These are phyloP conservation scores for Boletus huronensis DNA, from an alignment of 768 basidiomycete genomes.

Conservation along the genomic window DNA sequence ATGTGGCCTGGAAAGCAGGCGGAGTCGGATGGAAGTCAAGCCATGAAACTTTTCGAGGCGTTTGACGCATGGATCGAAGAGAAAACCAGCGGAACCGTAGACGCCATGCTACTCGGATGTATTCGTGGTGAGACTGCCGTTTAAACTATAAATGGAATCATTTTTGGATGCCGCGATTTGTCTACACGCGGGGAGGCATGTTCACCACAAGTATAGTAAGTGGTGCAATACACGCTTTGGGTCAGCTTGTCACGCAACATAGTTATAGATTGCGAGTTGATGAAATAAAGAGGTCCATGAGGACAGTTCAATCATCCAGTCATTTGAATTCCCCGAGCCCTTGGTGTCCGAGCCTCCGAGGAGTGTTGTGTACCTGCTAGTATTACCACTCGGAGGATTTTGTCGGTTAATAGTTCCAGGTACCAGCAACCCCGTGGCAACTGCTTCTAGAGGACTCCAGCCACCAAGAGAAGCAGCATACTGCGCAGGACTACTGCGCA, in stretches of 20 bases:
- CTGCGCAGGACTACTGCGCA: neutral
- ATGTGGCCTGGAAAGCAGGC: slow-evolving; percentile 76
- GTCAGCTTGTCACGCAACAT: neutral
- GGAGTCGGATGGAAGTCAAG: slow-evolving; percentile 47
- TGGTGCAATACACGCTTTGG: neutral
- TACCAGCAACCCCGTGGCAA: neutral
- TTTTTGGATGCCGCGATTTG: neutral
- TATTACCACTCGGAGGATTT: neutral
- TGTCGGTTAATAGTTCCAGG: neutral
- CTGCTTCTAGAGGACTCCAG: neutral
- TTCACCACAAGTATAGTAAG: neutral
- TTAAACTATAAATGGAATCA: slow-evolving; percentile 13
- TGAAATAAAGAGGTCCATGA: neutral
- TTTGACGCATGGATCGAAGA: slow-evolving; percentile 74
- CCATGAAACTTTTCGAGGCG: slow-evolving; percentile 70
- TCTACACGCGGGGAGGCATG: neutral
- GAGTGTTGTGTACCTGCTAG: neutral
- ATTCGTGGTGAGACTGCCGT: slow-evolving; percentile 58
- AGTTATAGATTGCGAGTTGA: neutral
- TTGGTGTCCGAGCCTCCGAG: neutral
- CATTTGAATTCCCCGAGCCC: neutral
- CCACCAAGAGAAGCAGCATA: neutral
- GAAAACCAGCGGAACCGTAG: slow-evolving; percentile 61
- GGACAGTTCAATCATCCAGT: neutral
- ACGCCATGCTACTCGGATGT: slow-evolving; percentile 65